A percentile compares a stretch with the other conserved stretches of the same genome.
Conservation (phyloP, 2,329 filamentous ascomycete species). For the Fusarium dlaminii region DNA sequence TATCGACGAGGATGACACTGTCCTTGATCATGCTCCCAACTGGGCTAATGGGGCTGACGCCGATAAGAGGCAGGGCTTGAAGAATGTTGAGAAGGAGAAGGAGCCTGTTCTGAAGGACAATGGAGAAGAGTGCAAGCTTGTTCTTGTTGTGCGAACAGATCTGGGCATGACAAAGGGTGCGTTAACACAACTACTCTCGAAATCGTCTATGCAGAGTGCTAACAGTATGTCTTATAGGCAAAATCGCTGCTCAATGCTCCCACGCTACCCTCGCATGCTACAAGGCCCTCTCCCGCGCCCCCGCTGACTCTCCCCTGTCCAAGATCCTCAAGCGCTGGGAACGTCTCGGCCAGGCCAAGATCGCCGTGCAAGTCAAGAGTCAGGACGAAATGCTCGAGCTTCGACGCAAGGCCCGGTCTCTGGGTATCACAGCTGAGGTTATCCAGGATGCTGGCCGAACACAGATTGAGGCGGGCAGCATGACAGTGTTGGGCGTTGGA, state of each 20-base stretch:
- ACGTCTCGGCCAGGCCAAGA: slow-evolving; percentile 85
- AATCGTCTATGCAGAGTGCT: not conserved
- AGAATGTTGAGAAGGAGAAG: slow-evolving; percentile 54
- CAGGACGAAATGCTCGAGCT: slow-evolving; percentile 82
- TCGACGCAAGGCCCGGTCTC: slow-evolving; percentile 80
- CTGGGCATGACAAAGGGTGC: slow-evolving; percentile 96
- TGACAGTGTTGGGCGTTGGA: slow-evolving; percentile 88
- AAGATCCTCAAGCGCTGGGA: slow-evolving; percentile 86
- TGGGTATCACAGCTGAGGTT: slow-evolving; percentile 88
- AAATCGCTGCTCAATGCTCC: slow-evolving; percentile 94
- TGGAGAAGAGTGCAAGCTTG: slow-evolving; percentile 90
- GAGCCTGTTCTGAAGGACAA: slow-evolving; percentile 47
- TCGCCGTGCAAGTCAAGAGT: slow-evolving; percentile 87
- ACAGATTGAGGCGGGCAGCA: slow-evolving; percentile 92
- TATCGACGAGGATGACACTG: slow-evolving; percentile 66
- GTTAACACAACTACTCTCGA: slow-evolving; percentile 24
- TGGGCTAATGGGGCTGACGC: slow-evolving; percentile 71
- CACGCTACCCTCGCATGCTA: slow-evolving; percentile 99
- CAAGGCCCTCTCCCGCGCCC: slow-evolving; percentile 76
- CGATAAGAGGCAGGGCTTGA: slow-evolving; percentile 66
- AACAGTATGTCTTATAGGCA: slow-evolving; percentile 66
- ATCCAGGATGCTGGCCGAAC: slow-evolving; percentile 97
- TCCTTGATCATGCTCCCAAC: slow-evolving; percentile 73
- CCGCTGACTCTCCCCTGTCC: slow-evolving; percentile 63
- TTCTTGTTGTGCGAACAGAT: slow-evolving; percentile 91